These are phyloP conservation scores for Metschnikowia vanudenii DNA, from an alignment of 805 yeast genomes.

Conservation along the genomic window DNA sequence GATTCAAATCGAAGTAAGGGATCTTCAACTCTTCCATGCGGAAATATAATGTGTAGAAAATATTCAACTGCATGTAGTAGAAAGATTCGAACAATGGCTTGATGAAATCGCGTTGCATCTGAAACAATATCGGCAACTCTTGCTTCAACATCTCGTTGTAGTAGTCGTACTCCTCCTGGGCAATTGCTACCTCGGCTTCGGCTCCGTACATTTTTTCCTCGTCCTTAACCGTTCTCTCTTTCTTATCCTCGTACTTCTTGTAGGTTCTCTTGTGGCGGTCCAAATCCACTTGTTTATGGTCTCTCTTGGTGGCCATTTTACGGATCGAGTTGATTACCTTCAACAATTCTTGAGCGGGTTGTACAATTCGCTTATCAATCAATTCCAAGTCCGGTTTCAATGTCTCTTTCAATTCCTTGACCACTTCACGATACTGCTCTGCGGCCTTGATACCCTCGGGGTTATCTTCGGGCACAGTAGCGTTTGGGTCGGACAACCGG, in stretches of 20 bases:
- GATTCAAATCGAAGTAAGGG: conserved; percentile 85
- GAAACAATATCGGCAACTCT: conserved; percentile 85
- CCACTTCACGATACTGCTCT: conserved; percentile 86
- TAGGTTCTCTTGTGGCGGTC: conserved; percentile 76
- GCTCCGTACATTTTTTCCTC: conserved; percentile 88
- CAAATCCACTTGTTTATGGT: conserved; percentile 90
- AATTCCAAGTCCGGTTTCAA: conserved; percentile 90
- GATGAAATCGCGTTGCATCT: conserved; percentile 87
- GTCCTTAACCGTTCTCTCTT: conserved; percentile 81
- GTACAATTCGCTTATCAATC: conserved; percentile 84
- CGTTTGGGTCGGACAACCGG: conserved; percentile 83
- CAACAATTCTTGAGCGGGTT: conserved; percentile 88
- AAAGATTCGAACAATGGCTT: conserved; percentile 91
- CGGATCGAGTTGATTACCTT: conserved; percentile 78
- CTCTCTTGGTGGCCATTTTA: conserved; percentile 93
- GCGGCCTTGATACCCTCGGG: conserved; percentile 96
- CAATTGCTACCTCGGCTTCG: conserved; percentile 85
- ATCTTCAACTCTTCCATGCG: conserved; percentile 95
- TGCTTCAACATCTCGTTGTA: conserved; percentile 91
- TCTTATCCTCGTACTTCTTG: conserved; percentile 74
- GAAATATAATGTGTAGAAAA: conserved; percentile 87
- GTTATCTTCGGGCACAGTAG: conserved; percentile 85
- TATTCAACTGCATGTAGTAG: conserved; percentile 96
- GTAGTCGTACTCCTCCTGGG: conserved; percentile 94
- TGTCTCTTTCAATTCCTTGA: conserved; percentile 78